A percentile compares a stretch with the other conserved stretches of the same genome.
These are phyloP conservation scores for Saccharomyces pastorianus DNA, from an alignment of 1,139 yeast genomes.

Conservation along the genomic window DNA sequence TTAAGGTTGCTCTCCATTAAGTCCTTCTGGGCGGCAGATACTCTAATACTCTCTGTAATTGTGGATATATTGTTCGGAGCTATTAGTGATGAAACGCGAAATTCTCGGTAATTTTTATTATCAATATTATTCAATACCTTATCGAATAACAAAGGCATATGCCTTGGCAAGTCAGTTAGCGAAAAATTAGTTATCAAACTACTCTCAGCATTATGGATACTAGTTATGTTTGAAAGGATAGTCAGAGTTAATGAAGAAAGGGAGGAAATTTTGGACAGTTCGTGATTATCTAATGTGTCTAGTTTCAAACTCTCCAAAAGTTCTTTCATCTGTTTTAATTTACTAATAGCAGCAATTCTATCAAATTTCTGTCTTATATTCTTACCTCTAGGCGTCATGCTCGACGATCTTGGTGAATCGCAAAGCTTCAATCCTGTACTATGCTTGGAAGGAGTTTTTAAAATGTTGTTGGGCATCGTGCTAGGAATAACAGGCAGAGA, in stretches of 20 bases:
- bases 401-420: conserved; percentile 27
- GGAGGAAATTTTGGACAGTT: conserved; percentile 15
- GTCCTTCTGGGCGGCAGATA: conserved; percentile 9
- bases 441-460: conserved; percentile 7
- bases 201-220: background rate
- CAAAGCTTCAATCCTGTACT: background rate
- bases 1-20: conserved; percentile 21
- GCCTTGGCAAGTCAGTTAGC: conserved; percentile 18
- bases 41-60: conserved; percentile 11
- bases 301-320: conserved; percentile 13
- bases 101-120: conserved; percentile 15
- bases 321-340: conserved; percentile 13
- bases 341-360: conserved; percentile 16
- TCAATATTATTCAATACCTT: conserved; percentile 15
- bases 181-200: conserved; percentile 9
- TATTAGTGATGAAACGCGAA: conserved; percentile 12
- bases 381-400: conserved; percentile 28
- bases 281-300: conserved; percentile 12
- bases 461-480: conserved; percentile 4
- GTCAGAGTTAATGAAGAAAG: conserved; percentile 19
- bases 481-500: conserved; percentile 5
- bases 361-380: conserved; percentile 23
- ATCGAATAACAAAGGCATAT: conserved; percentile 21
- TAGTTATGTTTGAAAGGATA: conserved; percentile 17
- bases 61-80: background rate